Base-by-base conservation (phyloP, 108 stramenopile species). In the Parietichytrium sp. region DNA sequence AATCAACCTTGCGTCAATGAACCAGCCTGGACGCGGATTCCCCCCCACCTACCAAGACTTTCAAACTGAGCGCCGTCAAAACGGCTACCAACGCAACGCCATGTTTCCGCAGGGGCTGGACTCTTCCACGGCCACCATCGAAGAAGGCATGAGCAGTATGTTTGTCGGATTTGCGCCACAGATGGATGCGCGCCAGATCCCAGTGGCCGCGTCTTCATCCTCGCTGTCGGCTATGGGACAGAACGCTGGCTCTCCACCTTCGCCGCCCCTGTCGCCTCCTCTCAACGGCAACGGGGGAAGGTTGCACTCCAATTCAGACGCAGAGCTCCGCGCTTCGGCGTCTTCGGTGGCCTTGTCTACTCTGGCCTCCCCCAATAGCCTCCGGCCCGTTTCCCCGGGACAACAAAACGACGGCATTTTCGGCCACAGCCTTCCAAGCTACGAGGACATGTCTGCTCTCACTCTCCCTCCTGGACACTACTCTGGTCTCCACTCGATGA, bases 141-240 rank as follows among this genome's bases (percentile, higher is more conserved):
- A 72, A 42, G 61, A 72, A 0, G 38, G 38, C 42, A 72, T 72
- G 61, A 38, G 20, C 25, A 1, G 61, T n/a, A 33, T 72, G 23
- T 72, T 72, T 38, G 61, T 42, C 2, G 61, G 61, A 0, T 72
- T 72, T 25, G 61, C 61, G 8, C 61, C 61, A 12, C 61, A 72
- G 38, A n/a, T n/a, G n/a, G 61, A 72, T 27, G 61, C 61, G 42
- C 36, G 61, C 61, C 61, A 25, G 61, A 72, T 72, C 20, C 61
- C 61, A 12, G 61, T 72, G 4, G 61, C 61, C 61, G 61, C 38
- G 7, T 7, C 61, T 10, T 16, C 20, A 10, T 55, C 54, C 16
- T 15, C 15, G 13, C n/a, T 7, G 27, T 7, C 12, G 12, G 52
- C 27, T 53, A 29, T 23, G 12, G 52, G 6, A 53, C 38, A 72